Conservation (phyloP, 2,329 filamentous ascomycete genomes). For the Cladophialophora psammophila region DNA sequence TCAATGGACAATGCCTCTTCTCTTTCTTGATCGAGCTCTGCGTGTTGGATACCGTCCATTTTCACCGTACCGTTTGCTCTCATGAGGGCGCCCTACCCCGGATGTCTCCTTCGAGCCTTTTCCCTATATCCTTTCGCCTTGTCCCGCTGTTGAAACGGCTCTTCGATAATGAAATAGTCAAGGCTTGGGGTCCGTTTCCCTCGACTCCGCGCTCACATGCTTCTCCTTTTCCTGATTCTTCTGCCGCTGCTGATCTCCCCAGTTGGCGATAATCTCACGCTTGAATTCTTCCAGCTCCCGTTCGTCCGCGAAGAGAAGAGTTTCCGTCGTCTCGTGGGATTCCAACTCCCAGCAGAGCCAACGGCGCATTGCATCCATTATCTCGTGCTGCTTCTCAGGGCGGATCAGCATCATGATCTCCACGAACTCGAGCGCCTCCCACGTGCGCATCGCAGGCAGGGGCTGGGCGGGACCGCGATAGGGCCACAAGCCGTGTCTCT, state of each 20-base stretch:
- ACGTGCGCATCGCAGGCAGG: background rate
- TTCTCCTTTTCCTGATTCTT: too few relatives aligned
- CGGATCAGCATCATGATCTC: conserved; percentile 7
- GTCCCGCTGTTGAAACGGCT: too few relatives aligned
- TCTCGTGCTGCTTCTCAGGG: background rate
- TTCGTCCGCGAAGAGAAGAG: background rate
- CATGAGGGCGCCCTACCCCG: too few relatives aligned
- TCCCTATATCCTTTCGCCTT: too few relatives aligned
- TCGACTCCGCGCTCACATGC: too few relatives aligned
- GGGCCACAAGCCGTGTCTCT: conserved; percentile 2
- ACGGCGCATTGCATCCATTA: background rate
- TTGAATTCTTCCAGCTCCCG: conserved; percentile 1
- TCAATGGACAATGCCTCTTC: too few relatives aligned
- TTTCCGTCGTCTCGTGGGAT: background rate
- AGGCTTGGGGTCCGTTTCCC: background rate
- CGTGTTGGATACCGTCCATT: too few relatives aligned
- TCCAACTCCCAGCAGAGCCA: background rate
- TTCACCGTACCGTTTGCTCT: too few relatives aligned
- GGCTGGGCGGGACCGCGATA: background rate
- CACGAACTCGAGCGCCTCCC: conserved; percentile 7
- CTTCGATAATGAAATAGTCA: background rate
- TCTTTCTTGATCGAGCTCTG: too few relatives aligned
- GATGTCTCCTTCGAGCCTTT: too few relatives aligned
- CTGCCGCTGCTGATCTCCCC: background rate
- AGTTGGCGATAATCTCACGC: background rate